Evolutionary conservation across 306 rosid species (phyloP).

Genomic region (Acacia melanoxylon): DNA sequence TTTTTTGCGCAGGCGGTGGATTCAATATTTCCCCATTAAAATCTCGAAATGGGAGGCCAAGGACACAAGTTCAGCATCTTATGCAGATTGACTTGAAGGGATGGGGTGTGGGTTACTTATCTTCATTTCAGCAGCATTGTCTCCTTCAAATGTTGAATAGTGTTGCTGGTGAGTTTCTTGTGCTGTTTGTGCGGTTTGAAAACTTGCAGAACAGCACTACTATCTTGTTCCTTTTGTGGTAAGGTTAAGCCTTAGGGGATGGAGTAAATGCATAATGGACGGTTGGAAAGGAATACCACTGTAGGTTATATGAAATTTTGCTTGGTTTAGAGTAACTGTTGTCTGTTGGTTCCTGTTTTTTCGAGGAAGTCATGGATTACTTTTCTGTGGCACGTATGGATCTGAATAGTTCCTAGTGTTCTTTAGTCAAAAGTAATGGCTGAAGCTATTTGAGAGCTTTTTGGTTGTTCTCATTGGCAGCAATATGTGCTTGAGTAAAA

Average conservation of each 20-base stretch:
- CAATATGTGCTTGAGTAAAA: background rate
- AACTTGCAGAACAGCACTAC: slow-evolving; percentile 13
- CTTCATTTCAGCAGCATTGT: slow-evolving; percentile 98
- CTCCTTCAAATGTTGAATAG: slow-evolving; percentile 94
- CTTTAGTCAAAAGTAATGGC: background rate
- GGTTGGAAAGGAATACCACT: background rate
- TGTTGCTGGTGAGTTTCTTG: slow-evolving; percentile 79
- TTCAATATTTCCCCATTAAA: slow-evolving; percentile 89
- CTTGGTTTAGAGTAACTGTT: background rate
- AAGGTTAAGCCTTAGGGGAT: slow-evolving; percentile 2
- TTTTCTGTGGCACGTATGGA: background rate
- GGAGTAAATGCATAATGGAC: background rate
- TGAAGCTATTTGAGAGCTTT: background rate
- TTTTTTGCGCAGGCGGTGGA: slow-evolving; percentile 77
- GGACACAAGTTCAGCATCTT: slow-evolving; percentile 98
- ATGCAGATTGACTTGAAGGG: slow-evolving; percentile 99
- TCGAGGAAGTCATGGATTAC: background rate
- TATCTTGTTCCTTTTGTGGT: slow-evolving; percentile 5
- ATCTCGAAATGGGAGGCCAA: slow-evolving; percentile 91
- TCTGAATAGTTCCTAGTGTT: background rate
- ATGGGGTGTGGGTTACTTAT: slow-evolving; percentile 90
- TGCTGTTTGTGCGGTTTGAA: slow-evolving; percentile 7
- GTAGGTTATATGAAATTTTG: background rate
- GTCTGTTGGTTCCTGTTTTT: background rate
- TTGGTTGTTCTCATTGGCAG: background rate